Evolutionary conservation across 768 basidiomycete genomes (phyloP), one percentile per base, ranked within the genome.

Genomic region (Lyophyllum atratum): DNA sequence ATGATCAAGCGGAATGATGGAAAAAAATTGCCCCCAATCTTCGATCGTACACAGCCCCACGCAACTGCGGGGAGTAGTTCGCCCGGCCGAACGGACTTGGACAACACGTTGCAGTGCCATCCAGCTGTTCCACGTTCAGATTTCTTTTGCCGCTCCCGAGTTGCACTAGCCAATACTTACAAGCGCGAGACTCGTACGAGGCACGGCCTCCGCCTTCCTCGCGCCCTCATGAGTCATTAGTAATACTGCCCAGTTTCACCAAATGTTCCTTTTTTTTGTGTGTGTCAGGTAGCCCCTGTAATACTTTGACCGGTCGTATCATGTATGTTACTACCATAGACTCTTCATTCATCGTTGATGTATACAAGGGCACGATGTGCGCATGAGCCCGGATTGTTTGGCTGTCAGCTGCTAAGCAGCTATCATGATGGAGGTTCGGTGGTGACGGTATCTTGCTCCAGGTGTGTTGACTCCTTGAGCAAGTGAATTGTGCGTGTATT

Each of bases 21-120:
- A 24, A 19, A 24, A 44, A 59, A 59, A 52, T 52, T 59, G 46
- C 17, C 22, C 25, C 15, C n/a, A 22, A 39, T 37, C 26, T 28
- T 47, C 40, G 56, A 42, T 34, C 24, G n/a, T 40, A 50, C 58
- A 59, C 58, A 50, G 58, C 58, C 58, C 14, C 6, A 39, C 14
- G 8, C 4, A 14, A 17, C 49, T 50, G 49, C 49, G 49, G 49
- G 33, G 33, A 34, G 33, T 28, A 31, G 15, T 10, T 50, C 12
- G 31, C 9, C 31, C 49, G 33, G 49, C 49, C 49, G 49, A 50
- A 5, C 47, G 19, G 7, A 48, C n/a, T 22, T 19, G 49, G 34
- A 22, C 29, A 49, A 24, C 29, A 49, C 28, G 28, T 49, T 49
- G 48, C 48, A 49, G 19, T 31, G 48, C 48, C 48, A n/a, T 39